phyloP scores from a whole-genome alignment of 352 stramenopile genomes.

The Phytophthora cryptogea region DNA sequence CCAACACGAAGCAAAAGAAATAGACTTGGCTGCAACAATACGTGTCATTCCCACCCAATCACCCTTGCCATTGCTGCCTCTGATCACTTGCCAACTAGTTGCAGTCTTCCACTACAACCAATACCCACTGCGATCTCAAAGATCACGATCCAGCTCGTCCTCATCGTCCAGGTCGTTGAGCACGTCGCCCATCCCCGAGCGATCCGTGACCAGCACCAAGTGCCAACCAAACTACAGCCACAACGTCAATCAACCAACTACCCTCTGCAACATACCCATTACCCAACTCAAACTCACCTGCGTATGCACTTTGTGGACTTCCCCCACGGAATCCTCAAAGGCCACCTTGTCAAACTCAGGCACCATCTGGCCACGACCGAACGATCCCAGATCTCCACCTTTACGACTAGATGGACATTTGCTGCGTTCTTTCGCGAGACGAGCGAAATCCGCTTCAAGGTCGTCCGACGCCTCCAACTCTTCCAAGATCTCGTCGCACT shows the following conservation, averaged over 20 bases:
- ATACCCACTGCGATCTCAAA: slow-evolving; percentile 4
- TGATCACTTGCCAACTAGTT: too few relatives aligned
- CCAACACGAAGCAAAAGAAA: too few relatives aligned
- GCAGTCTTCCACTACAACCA: too few relatives aligned
- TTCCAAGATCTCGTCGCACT: slow-evolving; percentile 55
- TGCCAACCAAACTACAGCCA: slow-evolving; percentile 76
- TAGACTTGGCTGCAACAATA: too few relatives aligned
- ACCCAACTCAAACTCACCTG: slow-evolving; percentile 38
- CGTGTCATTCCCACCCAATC: too few relatives aligned
- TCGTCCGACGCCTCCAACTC: slow-evolving; percentile 54
- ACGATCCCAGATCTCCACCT: slow-evolving; percentile 68
- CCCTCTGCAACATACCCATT: neutral
- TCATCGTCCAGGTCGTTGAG: slow-evolving; percentile 27
- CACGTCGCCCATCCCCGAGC: slow-evolving; percentile 48
- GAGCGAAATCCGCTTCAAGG: slow-evolving; percentile 51
- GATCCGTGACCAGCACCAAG: slow-evolving; percentile 73
- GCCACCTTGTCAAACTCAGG: slow-evolving; percentile 78
- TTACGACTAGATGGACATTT: slow-evolving; percentile 70
- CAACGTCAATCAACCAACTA: slow-evolving; percentile 12
- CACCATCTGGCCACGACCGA: slow-evolving; percentile 77
- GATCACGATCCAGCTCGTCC: slow-evolving; percentile 29
- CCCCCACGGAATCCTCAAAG: slow-evolving; percentile 64
- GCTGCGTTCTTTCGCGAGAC: slow-evolving; percentile 65
- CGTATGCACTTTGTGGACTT: slow-evolving; percentile 79
- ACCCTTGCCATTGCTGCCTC: too few relatives aligned